Conservation (phyloP, 2,329 filamentous ascomycete species). For the Talaromyces sp. region DNA sequence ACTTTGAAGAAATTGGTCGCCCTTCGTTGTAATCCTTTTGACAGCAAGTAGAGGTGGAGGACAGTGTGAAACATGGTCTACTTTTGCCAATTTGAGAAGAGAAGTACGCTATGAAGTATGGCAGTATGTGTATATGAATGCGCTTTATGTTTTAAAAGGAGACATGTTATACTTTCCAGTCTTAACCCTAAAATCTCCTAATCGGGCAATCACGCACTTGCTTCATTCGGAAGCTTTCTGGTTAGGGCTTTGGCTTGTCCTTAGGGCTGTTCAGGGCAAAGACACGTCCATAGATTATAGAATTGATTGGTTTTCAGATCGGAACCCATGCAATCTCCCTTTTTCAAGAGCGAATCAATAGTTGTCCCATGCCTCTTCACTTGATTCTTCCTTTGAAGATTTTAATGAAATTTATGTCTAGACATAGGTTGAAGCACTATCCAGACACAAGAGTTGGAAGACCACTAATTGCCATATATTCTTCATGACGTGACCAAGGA, state of each 20-base stretch:
- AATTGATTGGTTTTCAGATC: background rate
- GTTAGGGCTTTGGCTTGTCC: background rate
- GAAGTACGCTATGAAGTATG: background rate
- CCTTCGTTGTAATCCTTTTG: too few relatives aligned
- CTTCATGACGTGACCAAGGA: background rate
- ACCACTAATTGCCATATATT: background rate
- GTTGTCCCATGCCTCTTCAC: background rate
- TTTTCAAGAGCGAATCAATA: background rate
- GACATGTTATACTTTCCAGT: background rate
- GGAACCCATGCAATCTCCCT: background rate
- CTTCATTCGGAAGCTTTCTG: background rate
- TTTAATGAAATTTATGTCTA: background rate
- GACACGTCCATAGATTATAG: background rate
- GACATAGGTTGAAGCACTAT: background rate
- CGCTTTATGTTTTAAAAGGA: background rate
- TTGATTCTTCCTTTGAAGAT: background rate
- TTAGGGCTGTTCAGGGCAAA: background rate
- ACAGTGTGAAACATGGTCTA: too few relatives aligned
- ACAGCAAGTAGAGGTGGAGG: too few relatives aligned
- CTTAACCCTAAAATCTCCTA: background rate
- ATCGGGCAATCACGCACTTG: background rate
- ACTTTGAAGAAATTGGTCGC: too few relatives aligned
- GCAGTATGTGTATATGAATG: background rate
- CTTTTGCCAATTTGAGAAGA: too few relatives aligned
- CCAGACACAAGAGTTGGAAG: background rate